Conservation (phyloP, 2,329 filamentous ascomycete species). For the Cercospora janseana region DNA sequence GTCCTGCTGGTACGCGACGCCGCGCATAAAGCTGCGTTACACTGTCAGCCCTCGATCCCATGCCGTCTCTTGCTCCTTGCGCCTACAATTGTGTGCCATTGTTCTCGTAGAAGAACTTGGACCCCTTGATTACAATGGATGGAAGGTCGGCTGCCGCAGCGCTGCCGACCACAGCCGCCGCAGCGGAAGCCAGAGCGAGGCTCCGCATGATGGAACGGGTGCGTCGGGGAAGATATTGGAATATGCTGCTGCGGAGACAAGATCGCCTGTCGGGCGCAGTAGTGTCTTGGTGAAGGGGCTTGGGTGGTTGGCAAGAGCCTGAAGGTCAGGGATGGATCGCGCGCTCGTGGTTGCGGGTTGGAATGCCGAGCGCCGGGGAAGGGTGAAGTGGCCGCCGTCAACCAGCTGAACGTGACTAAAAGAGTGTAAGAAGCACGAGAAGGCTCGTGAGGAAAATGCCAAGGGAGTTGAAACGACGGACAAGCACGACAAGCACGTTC, state of each 20-base stretch:
- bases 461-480: slow-evolving; percentile 22
- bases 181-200: slow-evolving; percentile 50
- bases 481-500: slow-evolving; percentile 24
- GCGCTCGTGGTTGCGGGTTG: slow-evolving; percentile 9
- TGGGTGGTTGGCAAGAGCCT: not conserved
- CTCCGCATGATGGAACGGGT: slow-evolving; percentile 55
- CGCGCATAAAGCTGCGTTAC: slow-evolving; percentile 72
- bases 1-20: slow-evolving; percentile 91
- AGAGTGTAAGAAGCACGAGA: slow-evolving; percentile 7
- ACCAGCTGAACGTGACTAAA: not conserved
- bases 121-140: slow-evolving; percentile 70
- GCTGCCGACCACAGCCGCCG: slow-evolving; percentile 48
- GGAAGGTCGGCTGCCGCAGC: slow-evolving; percentile 57
- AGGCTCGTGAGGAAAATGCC: slow-evolving; percentile 16
- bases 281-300: not conserved
- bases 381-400: not conserved
- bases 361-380: slow-evolving; percentile 7
- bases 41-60: slow-evolving; percentile 1
- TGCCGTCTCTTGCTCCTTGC: not conserved
- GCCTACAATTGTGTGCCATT: slow-evolving; percentile 70
- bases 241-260: not conserved
- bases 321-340: slow-evolving; percentile 5
- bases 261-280: not conserved
- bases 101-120: slow-evolving; percentile 87
- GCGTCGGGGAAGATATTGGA: not conserved